Evolutionary conservation across 1,284 basidiomycete species (phyloP), one percentile per base, ranked within the genome.

Genomic region (Trametes hirsuta): DNA sequence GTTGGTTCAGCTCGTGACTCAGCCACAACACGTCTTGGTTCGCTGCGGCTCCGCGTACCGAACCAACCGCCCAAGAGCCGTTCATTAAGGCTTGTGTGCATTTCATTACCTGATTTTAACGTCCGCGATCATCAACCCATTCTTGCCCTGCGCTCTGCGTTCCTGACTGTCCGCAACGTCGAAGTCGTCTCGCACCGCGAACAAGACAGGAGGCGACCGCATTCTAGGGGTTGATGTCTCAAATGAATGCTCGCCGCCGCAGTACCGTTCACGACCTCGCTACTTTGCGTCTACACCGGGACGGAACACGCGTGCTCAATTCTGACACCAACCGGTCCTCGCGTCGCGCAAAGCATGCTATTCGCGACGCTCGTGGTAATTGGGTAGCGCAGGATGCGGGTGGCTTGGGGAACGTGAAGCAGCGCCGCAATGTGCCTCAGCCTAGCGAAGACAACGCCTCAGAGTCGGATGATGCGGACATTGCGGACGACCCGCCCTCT

Each of bases 261-360:
- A 84, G 75, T 55, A 87, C 84, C 2, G 79, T 87, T 18, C 84
- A 83, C 66, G 87, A 88, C 68, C 78, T 83, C 36, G 76, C 86
- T 0, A 77, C 80, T 50, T 79, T 89, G 30, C 81, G 84, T 18
- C 69, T 88, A 0, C 87, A 84, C 62, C 81, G 82, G 14, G 81
- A 87, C 68, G 86, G 86, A 10, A 77, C 78, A 30, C 83, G 85
- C 35, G 82, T 87, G 12, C 74, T 77, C 42, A 83, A 79, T 59
- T 75, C 72, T 21, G 73, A 74, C 11, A 55, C 55, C 12, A 80
- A 77, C 15, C 56, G 47, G 34, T 25, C 65, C 52, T 51, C 58
- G 9, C 68, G 72, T 37, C 65, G 55, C 9, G 61, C 69, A 21
- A 68, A 65, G 51, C 66, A 72, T 50, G 62, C 66, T 6, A 55